These are phyloP conservation scores for Dalbergia cultrata DNA, from an alignment of 306 rosid species.

Conservation along the genomic window DNA sequence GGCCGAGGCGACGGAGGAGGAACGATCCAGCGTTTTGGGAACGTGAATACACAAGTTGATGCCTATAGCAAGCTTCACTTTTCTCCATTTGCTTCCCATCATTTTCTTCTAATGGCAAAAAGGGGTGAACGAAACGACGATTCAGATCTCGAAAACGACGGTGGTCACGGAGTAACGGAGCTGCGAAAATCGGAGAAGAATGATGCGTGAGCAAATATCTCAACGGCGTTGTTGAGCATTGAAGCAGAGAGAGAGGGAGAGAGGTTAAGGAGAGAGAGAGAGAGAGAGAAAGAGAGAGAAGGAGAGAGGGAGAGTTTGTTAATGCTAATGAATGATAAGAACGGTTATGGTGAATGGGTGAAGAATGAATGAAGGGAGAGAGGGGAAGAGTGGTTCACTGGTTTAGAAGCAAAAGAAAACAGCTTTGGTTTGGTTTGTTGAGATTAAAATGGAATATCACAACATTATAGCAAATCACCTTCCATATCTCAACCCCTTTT, in stretches of 20 bases:
- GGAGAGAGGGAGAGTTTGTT: not conserved
- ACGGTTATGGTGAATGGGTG: not conserved
- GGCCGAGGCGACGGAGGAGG: constrained; percentile 47
- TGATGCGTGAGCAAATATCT: not conserved
- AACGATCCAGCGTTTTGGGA: constrained; percentile 62
- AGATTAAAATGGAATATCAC: not conserved
- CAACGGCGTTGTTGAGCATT: constrained; percentile 19
- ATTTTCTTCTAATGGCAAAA: not conserved
- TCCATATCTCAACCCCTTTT: too few species aligned
- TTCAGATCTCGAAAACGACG: constrained; percentile 39
- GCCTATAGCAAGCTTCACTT: constrained; percentile 81
- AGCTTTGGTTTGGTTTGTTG: constrained; percentile 17
- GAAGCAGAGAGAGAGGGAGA: not conserved
- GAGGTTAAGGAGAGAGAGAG: not conserved
- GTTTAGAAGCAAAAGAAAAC: not conserved
- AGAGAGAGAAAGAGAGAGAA: not conserved
- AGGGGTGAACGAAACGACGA: not conserved
- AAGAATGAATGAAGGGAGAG: not conserved
- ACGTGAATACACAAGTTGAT: constrained; percentile 60
- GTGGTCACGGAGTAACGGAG: constrained; percentile 3
- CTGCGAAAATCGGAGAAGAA: constrained; percentile 6
- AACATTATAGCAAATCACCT: constrained; percentile 3
- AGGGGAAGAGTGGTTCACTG: not conserved
- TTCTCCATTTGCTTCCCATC: constrained; percentile 90
- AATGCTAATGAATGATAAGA: not conserved